Evolutionary conservation across 2,329 filamentous ascomycete genomes (phyloP), one percentile per base, ranked within the genome.

Genomic region (Macrophomina phaseolina): DNA sequence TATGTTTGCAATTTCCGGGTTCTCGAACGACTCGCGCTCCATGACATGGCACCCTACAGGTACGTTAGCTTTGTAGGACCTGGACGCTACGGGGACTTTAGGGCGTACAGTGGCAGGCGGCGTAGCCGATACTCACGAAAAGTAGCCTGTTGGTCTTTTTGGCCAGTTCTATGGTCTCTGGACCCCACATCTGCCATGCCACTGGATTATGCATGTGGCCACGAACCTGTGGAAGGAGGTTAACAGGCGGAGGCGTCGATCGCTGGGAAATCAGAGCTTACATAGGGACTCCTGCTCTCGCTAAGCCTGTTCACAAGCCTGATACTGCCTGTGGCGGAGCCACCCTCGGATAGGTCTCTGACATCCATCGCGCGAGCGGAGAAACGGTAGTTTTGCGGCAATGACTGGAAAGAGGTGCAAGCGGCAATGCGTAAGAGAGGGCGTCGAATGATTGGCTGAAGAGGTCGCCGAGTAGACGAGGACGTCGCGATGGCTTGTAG

Each of bases 81-180:
- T 5, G 23, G 7, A 30, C 8, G 30, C 30, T 4, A 32, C 8
- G 3, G 16, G 36, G 14, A 38, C 23, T 34, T 12, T 46, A 62
- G 40, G 48, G 83, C 90, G 76, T 81, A 95, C 95, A 97, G 81
- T 98, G 94, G 77, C 95, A 98, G 49, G 95, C 93, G 23, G 91
- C 91, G 82, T 97, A 99, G 58, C 95, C 95, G 74, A 98, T 94
- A 77, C 94, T 96, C 69, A 98, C 83, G 76, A 97, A 98, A 68
- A 99, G 89, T 67, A 97, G 84, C 74, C 93, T 91, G 78, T 98
- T 96, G 72, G 94, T 88, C 72, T 84, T 87, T 77, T 88, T 91
- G 16, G 95, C 94, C 56, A 93, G 84, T 69, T 87, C 86, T 64
- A 97, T 84, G 16, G 92, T 88, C 73, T 93, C 89, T 28, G 90